Percentiles rank a stretch among this genome's conserved stretches.
These are phyloP conservation scores for Myriosclerotinia curreyana DNA, from an alignment of 2,329 filamentous ascomycete genomes.

Conservation along the genomic window DNA sequence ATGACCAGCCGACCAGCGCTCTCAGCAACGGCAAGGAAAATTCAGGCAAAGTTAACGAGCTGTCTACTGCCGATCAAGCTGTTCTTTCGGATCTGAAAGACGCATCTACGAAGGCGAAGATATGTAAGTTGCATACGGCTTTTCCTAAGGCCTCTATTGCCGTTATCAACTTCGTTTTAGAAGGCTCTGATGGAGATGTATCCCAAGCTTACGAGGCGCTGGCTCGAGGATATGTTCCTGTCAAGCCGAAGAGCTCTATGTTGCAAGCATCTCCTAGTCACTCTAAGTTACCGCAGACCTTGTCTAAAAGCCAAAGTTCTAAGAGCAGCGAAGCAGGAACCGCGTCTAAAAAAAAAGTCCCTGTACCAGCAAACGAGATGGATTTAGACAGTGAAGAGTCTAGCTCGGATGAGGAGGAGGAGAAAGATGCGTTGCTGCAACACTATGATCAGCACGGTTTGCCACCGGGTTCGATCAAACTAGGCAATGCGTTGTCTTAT, in stretches of 20 bases:
- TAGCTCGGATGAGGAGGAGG: conserved; percentile 34
- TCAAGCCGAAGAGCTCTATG: conserved; percentile 32
- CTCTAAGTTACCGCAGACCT: background rate
- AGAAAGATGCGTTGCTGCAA: conserved; percentile 36
- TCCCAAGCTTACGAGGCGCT: conserved; percentile 36
- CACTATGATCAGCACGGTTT: conserved; percentile 38
- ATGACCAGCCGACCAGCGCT: background rate
- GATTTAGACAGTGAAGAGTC: conserved; percentile 27
- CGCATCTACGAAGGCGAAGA: conserved; percentile 28
- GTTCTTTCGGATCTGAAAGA: conserved; percentile 28
- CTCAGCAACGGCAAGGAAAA: conserved; percentile 1
- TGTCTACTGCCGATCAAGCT: conserved; percentile 17
- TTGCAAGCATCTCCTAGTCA: conserved; percentile 25
- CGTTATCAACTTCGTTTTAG: conserved; percentile 36
- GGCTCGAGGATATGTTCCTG: conserved; percentile 33
- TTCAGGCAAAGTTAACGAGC: conserved; percentile 19
- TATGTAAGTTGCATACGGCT: conserved; percentile 36
- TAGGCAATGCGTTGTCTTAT: conserved; percentile 34
- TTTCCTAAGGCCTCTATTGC: conserved; percentile 36
- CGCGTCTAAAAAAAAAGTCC: conserved; percentile 7
- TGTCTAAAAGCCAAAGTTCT: background rate
- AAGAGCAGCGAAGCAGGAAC: background rate
- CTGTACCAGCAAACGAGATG: conserved; percentile 5
- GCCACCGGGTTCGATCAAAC: conserved; percentile 36
- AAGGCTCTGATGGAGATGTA: conserved; percentile 34